Conservation (phyloP, 257 asterid genomes). For the Solanum lycopersicoides region DNA sequence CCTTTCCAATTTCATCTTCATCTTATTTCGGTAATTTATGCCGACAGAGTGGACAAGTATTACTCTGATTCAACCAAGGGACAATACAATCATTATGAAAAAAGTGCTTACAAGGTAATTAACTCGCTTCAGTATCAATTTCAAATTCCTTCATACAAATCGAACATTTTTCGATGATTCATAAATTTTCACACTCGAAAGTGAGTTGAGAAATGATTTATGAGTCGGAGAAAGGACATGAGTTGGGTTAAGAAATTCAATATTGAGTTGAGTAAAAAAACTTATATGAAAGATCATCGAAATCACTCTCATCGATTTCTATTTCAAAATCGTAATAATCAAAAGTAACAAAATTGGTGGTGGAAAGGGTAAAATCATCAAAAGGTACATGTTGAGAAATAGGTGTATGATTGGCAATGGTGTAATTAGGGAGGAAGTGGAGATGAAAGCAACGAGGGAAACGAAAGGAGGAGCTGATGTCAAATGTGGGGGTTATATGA, state of each 20-base stretch:
- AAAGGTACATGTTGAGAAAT: conserved; percentile 1
- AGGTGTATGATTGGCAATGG: conserved; percentile 6
- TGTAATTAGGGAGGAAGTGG: conserved; percentile 29
- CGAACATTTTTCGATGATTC: conserved; percentile 20
- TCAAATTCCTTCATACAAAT: conserved; percentile 47
- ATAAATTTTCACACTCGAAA: conserved; percentile 12
- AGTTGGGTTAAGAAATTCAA: too few relatives aligned
- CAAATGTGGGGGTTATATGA: conserved; percentile 10
- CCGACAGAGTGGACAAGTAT: conserved; percentile 52
- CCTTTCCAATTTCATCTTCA: neutral
- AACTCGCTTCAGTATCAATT: conserved; percentile 5
- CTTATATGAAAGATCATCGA: conserved; percentile 18
- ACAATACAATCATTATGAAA: conserved; percentile 39
- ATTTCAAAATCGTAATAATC: conserved; percentile 2
- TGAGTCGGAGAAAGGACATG: conserved; percentile 9
- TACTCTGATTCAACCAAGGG: conserved; percentile 36
- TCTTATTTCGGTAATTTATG: conserved; percentile 20
- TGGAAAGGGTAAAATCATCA: neutral
- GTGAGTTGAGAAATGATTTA: conserved; percentile 23
- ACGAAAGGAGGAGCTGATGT: conserved; percentile 24
- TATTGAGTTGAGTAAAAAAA: neutral
- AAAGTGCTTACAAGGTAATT: conserved; percentile 35
- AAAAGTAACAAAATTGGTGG: neutral
- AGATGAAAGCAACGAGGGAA: conserved; percentile 37
- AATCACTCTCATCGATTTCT: conserved; percentile 20